phyloP scores from a whole-genome alignment of 805 yeast species.

The Candida montana region DNA sequence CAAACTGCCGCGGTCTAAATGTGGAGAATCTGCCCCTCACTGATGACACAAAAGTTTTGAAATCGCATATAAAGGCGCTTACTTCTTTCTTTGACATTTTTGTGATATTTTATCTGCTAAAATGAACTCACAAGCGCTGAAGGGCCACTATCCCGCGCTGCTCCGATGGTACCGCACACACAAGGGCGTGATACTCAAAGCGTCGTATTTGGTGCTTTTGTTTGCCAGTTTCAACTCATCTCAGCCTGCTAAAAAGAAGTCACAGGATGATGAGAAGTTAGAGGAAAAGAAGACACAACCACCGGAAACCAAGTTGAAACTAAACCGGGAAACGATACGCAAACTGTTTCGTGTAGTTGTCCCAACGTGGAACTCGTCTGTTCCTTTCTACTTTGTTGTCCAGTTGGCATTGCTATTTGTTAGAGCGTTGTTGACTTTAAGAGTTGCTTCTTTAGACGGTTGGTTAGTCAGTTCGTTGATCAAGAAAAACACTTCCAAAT shows the following conservation, averaged over 20 bases:
- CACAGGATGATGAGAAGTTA: background rate
- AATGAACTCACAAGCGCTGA: conserved; percentile 1
- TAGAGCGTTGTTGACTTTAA: conserved; percentile 70
- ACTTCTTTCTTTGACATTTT: too few species aligned
- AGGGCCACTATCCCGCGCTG: conserved; percentile 3
- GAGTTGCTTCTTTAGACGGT: conserved; percentile 86
- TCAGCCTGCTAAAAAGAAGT: conserved; percentile 5
- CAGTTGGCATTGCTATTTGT: conserved; percentile 45
- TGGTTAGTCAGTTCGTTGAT: conserved; percentile 76
- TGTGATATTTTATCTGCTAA: too few species aligned
- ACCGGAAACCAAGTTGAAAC: background rate
- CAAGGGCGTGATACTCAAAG: conserved; percentile 22
- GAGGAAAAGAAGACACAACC: background rate
- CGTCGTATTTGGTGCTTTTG: conserved; percentile 23
- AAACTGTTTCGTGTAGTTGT: conserved; percentile 15
- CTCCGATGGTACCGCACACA: conserved; percentile 22
- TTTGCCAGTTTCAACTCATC: conserved; percentile 22
- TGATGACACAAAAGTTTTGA: background rate
- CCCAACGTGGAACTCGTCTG: conserved; percentile 22
- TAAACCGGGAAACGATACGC: conserved; percentile 13
- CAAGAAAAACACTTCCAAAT: conserved; percentile 58
- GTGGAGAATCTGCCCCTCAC: background rate
- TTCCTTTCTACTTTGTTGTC: conserved; percentile 18
- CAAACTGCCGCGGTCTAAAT: conserved; percentile 4
- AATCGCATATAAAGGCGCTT: too few species aligned